phyloP scores from a whole-genome alignment of 192 early-diverging fungal genomes.

The Entomortierella beljakovae region DNA sequence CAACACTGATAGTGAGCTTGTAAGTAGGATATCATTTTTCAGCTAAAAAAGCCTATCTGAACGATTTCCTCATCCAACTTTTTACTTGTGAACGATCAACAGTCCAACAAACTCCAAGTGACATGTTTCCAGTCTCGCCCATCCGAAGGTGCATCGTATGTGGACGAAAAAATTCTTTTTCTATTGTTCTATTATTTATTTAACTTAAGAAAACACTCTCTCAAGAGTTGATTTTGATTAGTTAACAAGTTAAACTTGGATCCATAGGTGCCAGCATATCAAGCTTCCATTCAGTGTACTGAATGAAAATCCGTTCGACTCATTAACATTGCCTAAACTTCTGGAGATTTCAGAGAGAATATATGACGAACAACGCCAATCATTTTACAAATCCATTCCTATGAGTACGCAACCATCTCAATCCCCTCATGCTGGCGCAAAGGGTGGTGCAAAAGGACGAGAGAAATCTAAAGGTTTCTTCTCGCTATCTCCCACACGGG shows the following conservation, averaged over 20 bases:
- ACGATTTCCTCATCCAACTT: not conserved
- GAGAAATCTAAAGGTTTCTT: conserved; percentile 7
- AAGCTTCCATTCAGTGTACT: conserved; percentile 49
- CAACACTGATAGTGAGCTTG: conserved; percentile 53
- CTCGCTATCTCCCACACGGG: conserved; percentile 20
- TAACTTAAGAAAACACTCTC: no score
- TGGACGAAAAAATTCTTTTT: no score
- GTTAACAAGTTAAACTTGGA: no score
- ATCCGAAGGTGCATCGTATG: conserved; percentile 15
- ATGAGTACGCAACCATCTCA: conserved; percentile 6
- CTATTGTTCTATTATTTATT: no score
- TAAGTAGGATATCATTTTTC: conserved; percentile 9
- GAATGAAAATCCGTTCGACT: conserved; percentile 46
- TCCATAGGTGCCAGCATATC: conserved; percentile 34
- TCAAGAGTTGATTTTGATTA: no score
- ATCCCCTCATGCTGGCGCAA: not conserved
- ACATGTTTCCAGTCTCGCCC: conserved; percentile 59
- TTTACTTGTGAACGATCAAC: not conserved
- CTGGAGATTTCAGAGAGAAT: conserved; percentile 50
- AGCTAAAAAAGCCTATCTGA: not conserved
- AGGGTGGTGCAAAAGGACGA: not conserved
- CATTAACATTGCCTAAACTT: conserved; percentile 46
- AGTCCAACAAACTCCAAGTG: conserved; percentile 59
- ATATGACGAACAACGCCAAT: conserved; percentile 59
- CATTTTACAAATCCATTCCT: conserved; percentile 54